Conservation (phyloP, 352 stramenopile species). For the Pythium plurisporium region DNA sequence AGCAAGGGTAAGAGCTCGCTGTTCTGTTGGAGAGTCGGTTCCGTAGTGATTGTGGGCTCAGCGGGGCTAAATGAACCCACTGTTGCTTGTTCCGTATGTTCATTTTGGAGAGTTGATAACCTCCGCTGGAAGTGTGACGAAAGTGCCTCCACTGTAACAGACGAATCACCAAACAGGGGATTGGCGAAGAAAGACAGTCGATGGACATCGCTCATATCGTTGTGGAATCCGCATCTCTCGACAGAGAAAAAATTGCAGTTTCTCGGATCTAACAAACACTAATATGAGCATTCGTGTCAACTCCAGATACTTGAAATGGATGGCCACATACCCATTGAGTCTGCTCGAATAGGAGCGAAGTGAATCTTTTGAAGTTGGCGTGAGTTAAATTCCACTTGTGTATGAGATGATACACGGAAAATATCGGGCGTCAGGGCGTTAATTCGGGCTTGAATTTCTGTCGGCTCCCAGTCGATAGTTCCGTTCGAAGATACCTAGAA, state of each 20-base stretch:
- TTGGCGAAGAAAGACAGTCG: conserved; percentile 1
- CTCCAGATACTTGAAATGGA: not conserved
- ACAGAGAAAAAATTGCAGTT: conserved; percentile 3
- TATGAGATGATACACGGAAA: conserved; percentile 2
- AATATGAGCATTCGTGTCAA: not conserved
- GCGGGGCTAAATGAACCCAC: too few relatives aligned
- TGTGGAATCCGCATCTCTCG: conserved; percentile 21
- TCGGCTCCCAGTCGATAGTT: conserved; percentile 12
- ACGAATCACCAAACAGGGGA: conserved; percentile 2
- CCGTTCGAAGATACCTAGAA: conserved; percentile 9
- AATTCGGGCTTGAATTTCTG: conserved; percentile 20
- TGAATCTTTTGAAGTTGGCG: conserved; percentile 2
- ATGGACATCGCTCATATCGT: conserved; percentile 4
- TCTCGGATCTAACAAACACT: not conserved
- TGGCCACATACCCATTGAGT: not conserved
- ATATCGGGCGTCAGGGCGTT: conserved; percentile 7
- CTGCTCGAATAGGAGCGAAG: conserved; percentile 1
- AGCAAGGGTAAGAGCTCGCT: not conserved
- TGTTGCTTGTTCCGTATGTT: not conserved
- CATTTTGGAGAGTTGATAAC: not conserved
- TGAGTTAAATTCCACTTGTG: conserved; percentile 1
- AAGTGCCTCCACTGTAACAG: conserved; percentile 2
- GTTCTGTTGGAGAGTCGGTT: not conserved
- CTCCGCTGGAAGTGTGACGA: conserved; percentile 3
- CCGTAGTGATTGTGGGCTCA: too few relatives aligned